phyloP scores from a whole-genome alignment of 371 early-diverging fungal genomes.

The Rhizopus microsporus region DNA sequence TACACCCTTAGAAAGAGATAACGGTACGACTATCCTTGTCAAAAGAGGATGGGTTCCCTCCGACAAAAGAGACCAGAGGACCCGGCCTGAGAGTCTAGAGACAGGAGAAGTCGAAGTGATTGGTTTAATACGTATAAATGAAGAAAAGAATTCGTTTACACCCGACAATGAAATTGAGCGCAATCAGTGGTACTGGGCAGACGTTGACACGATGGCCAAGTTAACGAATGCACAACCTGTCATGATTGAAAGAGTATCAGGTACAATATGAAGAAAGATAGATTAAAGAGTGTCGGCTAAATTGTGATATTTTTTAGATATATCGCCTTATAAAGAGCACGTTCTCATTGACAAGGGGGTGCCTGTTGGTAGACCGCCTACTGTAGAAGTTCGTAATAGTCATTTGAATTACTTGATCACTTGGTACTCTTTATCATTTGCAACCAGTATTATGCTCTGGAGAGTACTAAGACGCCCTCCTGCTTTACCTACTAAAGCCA shows the following conservation, averaged over 20 bases:
- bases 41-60: conserved; percentile 89
- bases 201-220: conserved; percentile 76
- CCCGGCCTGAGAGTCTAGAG: conserved; percentile 60
- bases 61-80: conserved; percentile 60
- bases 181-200: conserved; percentile 84
- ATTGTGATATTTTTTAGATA: conserved; percentile 24
- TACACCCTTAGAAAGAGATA: conserved; percentile 81
- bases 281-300: conserved; percentile 2
- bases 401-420: conserved; percentile 88
- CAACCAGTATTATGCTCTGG: conserved; percentile 71
- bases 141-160: conserved; percentile 66
- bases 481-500: conserved; percentile 37
- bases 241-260: conserved; percentile 71
- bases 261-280: conserved; percentile 31
- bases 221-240: conserved; percentile 65
- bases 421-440: conserved; percentile 77
- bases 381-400: conserved; percentile 79
- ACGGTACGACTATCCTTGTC: conserved; percentile 76
- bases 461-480: conserved; percentile 49
- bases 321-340: conserved; percentile 42
- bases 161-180: conserved; percentile 66
- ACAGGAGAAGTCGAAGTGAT: conserved; percentile 59
- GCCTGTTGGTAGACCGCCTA: conserved; percentile 72
- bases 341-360: conserved; percentile 60
- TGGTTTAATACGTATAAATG: conserved; percentile 64